Evolutionary conservation across 1,139 yeast species (phyloP).

Genomic region (Tardiomyces depauwii): DNA sequence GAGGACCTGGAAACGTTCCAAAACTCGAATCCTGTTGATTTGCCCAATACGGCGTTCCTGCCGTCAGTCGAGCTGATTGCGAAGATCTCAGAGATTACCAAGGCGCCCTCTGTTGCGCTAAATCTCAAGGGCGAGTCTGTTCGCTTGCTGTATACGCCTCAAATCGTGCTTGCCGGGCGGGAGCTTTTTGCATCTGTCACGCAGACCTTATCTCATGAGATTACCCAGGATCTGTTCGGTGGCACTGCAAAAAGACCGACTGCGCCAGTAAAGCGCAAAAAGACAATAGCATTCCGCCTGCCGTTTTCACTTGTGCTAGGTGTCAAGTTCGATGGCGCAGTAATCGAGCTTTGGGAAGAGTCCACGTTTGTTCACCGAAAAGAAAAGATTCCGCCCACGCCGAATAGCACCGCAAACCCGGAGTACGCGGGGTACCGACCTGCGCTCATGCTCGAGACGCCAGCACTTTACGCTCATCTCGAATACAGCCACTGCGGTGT

Average conservation of each 20-base stretch:
- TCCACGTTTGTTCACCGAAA: neutral
- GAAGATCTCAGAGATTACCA: slow-evolving; percentile 1
- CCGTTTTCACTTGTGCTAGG: slow-evolving; percentile 6
- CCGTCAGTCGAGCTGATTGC: slow-evolving; percentile 17
- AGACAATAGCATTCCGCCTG: neutral
- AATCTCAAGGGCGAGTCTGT: slow-evolving; percentile 23
- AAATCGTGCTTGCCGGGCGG: slow-evolving; percentile 18
- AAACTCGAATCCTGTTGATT: slow-evolving; percentile 1
- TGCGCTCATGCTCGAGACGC: slow-evolving; percentile 57
- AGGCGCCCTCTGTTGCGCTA: slow-evolving; percentile 11
- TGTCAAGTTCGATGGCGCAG: slow-evolving; percentile 10
- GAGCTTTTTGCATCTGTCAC: slow-evolving; percentile 7
- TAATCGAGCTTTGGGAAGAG: slow-evolving; percentile 11
- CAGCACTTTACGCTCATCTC: slow-evolving; percentile 52
- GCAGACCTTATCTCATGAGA: neutral
- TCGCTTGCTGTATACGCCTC: slow-evolving; percentile 20
- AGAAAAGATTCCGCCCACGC: neutral
- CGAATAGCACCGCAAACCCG: neutral
- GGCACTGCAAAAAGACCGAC: neutral
- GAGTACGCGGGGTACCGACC: slow-evolving; percentile 21
- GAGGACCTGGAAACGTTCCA: slow-evolving; percentile 8
- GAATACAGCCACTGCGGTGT: slow-evolving; percentile 27
- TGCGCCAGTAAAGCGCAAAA: neutral
- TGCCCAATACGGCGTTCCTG: slow-evolving; percentile 22
- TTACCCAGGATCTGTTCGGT: slow-evolving; percentile 1